Base-by-base conservation (phyloP, 306 rosid genomes). In the Citrullus colocynthis region DNA sequence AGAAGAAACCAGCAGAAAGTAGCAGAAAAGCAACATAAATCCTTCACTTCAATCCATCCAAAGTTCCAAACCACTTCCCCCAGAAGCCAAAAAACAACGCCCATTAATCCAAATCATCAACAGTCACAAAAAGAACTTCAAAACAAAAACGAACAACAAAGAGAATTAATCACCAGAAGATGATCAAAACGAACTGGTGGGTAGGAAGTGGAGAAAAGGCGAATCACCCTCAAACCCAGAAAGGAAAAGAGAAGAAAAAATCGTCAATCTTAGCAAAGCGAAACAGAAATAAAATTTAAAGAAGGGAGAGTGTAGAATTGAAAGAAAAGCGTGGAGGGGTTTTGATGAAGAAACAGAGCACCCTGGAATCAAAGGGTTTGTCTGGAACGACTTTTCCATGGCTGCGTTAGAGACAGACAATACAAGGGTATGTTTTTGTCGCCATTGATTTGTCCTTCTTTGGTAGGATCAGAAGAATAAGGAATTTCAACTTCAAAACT, bases 331-430 rank as follows among this genome's bases (percentile, higher is more conserved):
- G 66, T 48, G 5, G 69, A 37, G 73, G 61, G 71, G 64, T 51
- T 78, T 80, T 78, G 82, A 71, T 45, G 76, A 11, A 21, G 18
- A 57, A 42, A 82, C 77, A 30, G 74, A 75, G 79, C 66, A 58
- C 77, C 76, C 49, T 61, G 70, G 79, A 75, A 56, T 44, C 36
- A 62, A 84, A 58, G 85, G 16, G 62, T 55, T 65, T 62, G 85
- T 52, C 74, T 82, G 73, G 77, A 79, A 76, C 75, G 70, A 78
- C 70, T 76, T 65, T 73, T 77, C 80, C 85, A 72, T 76, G 82
- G 79, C 78, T 77, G 78, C 84, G 45, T 76, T 60, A 80, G 84
- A 69, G 80, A 89, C 85, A 79, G 82, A 89, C 85, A 79, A 85
- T 39, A 65, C 80, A 82, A 61, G 75, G 76, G 66, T 36, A 37